A percentile compares a stretch with the other conserved stretches of the same genome.
Evolutionary conservation across 345 rosid species (phyloP).

Genomic region (Lenwebbia sp.): DNA sequence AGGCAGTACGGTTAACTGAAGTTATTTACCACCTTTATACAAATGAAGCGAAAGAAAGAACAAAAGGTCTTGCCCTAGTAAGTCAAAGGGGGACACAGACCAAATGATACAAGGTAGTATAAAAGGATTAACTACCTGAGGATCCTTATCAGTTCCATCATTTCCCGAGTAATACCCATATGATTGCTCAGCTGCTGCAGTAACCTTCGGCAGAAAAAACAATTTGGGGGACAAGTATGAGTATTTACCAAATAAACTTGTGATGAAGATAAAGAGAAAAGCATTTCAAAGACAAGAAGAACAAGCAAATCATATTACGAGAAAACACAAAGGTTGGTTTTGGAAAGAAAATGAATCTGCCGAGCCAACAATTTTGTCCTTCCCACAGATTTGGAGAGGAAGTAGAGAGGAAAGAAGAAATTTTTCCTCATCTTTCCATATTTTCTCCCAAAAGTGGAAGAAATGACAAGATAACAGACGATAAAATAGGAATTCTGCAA

Average conservation of each 20-base stretch:
- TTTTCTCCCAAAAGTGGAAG: neutral
- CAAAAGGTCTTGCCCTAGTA: neutral
- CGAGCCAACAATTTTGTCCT: neutral
- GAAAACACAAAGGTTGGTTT: neutral
- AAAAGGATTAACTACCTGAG: conserved; percentile 51
- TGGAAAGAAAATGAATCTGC: neutral
- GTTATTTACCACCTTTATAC: neutral
- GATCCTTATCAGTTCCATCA: conserved; percentile 81
- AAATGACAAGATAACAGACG: neutral
- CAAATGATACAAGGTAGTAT: neutral
- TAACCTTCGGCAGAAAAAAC: conserved; percentile 24
- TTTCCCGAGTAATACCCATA: conserved; percentile 77
- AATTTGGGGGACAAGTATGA: neutral
- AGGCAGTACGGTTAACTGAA: neutral
- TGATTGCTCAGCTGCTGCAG: conserved; percentile 47
- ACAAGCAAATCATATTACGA: neutral
- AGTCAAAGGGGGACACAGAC: neutral
- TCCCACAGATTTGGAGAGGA: neutral
- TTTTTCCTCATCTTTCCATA: neutral
- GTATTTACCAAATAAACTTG: neutral
- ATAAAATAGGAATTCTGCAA: neutral
- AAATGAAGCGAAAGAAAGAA: neutral
- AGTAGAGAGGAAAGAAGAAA: neutral
- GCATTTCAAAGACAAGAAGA: neutral
- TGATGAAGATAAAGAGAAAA: neutral